phyloP scores from a whole-genome alignment of 2,329 filamentous ascomycete genomes.

The Aureobasidium subglaciale region DNA sequence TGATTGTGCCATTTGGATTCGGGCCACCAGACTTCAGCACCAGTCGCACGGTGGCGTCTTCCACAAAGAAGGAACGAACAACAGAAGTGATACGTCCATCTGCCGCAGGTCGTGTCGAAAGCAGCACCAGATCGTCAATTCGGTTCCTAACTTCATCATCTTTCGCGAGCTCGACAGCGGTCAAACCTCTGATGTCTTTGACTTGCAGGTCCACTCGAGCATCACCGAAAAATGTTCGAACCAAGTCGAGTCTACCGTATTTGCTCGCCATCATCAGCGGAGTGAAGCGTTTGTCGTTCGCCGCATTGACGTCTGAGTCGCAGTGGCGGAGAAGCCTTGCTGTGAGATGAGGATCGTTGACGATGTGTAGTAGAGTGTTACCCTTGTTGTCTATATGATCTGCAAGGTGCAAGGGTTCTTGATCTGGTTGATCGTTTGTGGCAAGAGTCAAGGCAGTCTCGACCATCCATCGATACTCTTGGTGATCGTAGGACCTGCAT shows the following conservation, averaged over 20 bases:
- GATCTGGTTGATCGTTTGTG: constrained; percentile 66
- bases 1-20: constrained; percentile 73
- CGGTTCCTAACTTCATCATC: constrained; percentile 95
- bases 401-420: constrained; percentile 75
- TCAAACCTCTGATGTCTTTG: constrained; percentile 79
- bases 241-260: constrained; percentile 90
- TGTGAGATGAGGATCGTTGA: constrained; percentile 76
- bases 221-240: constrained; percentile 79
- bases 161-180: constrained; percentile 92
- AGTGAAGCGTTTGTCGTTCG: constrained; percentile 91
- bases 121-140: constrained; percentile 86
- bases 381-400: constrained; percentile 89
- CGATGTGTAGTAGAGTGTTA: constrained; percentile 91
- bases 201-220: constrained; percentile 77
- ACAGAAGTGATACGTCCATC: constrained; percentile 86
- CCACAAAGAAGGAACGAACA: constrained; percentile 92
- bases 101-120: constrained; percentile 62
- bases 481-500: constrained; percentile 91
- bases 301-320: constrained; percentile 92
- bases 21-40: constrained; percentile 91
- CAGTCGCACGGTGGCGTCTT: constrained; percentile 87
- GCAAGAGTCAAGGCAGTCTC: constrained; percentile 71
- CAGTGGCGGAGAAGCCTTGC: constrained; percentile 70
- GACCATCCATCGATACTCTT: constrained; percentile 81
- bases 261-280: constrained; percentile 98